Evolutionary conservation across 164 flowering plant genomes (phyloP).

Genomic region (Berberis thunbergii): DNA sequence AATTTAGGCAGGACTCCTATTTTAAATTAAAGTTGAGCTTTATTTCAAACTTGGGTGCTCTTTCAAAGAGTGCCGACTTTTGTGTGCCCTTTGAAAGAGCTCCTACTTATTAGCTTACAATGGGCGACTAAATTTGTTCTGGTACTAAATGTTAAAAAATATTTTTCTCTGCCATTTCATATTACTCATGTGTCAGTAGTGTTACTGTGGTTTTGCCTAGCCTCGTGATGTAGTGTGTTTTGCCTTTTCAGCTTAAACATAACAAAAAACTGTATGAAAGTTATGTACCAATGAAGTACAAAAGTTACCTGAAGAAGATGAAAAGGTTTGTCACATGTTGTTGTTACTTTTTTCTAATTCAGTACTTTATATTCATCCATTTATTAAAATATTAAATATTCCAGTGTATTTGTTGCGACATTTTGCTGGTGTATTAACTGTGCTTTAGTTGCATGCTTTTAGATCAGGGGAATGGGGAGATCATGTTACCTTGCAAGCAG

Average conservation of each 20-base stretch:
- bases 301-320: conserved; percentile 70
- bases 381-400: too few species aligned
- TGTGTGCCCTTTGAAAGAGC: too few species aligned
- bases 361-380: neutral
- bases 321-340: conserved; percentile 49
- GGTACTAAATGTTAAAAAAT: too few species aligned
- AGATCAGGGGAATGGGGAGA: conserved; percentile 99
- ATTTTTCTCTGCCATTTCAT: too few species aligned
- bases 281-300: conserved; percentile 94
- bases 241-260: conserved; percentile 57
- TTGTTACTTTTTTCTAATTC: neutral
- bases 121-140: too few species aligned
- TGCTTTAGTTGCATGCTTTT: conserved; percentile 6
- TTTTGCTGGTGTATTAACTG: conserved; percentile 10
- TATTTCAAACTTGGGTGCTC: too few species aligned
- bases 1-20: too few species aligned
- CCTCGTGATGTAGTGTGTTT: neutral
- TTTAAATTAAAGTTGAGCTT: too few species aligned
- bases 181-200: neutral
- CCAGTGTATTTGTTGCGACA: neutral
- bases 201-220: too few species aligned
- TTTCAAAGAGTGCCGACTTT: too few species aligned
- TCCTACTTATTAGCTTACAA: too few species aligned
- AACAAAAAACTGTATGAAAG: conserved; percentile 60
- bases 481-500: conserved; percentile 92